Evolutionary conservation across 1,284 basidiomycete genomes (phyloP).

Genomic region (Pseudozyma sp.): DNA sequence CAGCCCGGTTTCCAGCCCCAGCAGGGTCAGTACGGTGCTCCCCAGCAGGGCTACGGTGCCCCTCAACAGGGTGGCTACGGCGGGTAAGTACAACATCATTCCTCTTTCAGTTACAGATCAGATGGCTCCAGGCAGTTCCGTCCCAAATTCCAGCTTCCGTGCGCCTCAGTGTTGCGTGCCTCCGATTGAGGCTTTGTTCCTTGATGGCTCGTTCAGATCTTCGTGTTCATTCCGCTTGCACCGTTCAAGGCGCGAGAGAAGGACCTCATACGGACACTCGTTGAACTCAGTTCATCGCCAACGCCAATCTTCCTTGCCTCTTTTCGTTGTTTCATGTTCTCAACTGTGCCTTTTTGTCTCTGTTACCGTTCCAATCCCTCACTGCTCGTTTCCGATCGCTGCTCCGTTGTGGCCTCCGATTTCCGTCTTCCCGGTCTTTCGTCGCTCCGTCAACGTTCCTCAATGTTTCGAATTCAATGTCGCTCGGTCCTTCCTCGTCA

Average conservation of each 20-base stretch:
- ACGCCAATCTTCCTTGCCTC: not conserved
- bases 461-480: constrained; percentile 7
- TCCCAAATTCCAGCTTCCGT: constrained; percentile 2
- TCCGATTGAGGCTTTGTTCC: not conserved
- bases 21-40: constrained; percentile 4
- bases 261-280: not conserved
- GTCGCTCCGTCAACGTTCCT: constrained; percentile 3
- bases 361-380: constrained; percentile 6
- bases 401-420: constrained; percentile 11
- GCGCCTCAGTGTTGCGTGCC: not conserved
- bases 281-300: not conserved
- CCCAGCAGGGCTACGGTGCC: constrained; percentile 13
- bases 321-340: constrained; percentile 22
- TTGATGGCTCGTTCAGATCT: not conserved
- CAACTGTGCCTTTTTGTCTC: constrained; percentile 21
- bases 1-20: constrained; percentile 17
- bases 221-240: not conserved
- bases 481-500: not conserved
- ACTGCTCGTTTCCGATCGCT: not conserved
- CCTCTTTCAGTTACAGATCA: not conserved
- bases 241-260: not conserved
- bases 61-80: constrained; percentile 58
- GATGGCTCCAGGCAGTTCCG: constrained; percentile 16
- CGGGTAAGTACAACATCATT: constrained; percentile 34
- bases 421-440: constrained; percentile 5